A percentile compares a stretch with the other conserved stretches of the same genome.
Conservation (phyloP, 2,329 filamentous ascomycete species). For the Fusarium musae region DNA sequence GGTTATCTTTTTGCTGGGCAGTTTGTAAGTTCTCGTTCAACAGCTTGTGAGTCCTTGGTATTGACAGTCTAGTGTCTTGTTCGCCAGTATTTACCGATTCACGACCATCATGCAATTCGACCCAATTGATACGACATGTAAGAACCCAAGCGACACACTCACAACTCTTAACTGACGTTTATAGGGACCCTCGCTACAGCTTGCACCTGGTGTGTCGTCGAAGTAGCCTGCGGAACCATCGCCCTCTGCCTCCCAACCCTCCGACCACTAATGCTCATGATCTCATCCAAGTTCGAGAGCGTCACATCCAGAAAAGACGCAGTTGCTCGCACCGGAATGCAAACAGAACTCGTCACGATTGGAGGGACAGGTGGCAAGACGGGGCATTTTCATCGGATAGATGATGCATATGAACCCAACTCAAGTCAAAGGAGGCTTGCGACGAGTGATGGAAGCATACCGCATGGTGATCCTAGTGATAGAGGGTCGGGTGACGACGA, state of each 20-base stretch:
- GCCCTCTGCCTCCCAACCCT: constrained; percentile 27
- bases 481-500: constrained; percentile 3
- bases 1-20: constrained; percentile 29
- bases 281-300: constrained; percentile 26
- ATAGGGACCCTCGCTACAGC: constrained; percentile 32
- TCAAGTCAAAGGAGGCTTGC: neutral
- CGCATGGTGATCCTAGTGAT: neutral
- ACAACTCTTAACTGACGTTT: neutral
- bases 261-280: constrained; percentile 20
- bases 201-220: constrained; percentile 32
- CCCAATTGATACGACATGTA: constrained; percentile 13
- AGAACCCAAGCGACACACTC: neutral
- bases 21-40: constrained; percentile 9
- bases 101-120: constrained; percentile 34
- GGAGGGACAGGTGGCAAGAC: constrained; percentile 13
- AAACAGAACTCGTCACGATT: constrained; percentile 20
- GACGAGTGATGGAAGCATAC: neutral
- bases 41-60: accelerated
- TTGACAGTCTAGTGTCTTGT: constrained; percentile 5
- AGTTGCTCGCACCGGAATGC: neutral
- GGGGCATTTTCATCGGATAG: constrained; percentile 17
- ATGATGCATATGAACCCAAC: neutral
- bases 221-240: constrained; percentile 29
- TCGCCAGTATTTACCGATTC: constrained; percentile 33
- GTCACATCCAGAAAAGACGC: neutral